Percentiles rank a stretch among this genome's conserved stretches.
Conservation (phyloP, 2,329 filamentous ascomycete genomes). For the Ilyonectria destructans region DNA sequence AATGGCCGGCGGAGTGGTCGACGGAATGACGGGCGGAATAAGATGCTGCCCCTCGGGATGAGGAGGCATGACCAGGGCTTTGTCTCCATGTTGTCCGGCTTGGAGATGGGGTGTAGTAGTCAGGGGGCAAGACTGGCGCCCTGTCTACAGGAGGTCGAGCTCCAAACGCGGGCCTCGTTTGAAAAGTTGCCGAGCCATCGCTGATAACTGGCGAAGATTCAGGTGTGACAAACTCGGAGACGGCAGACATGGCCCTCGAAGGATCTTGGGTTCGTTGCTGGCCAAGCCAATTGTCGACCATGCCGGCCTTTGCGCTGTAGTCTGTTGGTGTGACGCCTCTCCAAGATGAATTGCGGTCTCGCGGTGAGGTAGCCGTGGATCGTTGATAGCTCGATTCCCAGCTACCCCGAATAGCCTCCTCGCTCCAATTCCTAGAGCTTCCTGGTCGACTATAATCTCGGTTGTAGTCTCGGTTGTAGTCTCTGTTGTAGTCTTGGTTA, state of each 20-base stretch:
- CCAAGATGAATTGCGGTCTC: slow-evolving; percentile 38
- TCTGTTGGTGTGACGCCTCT: slow-evolving; percentile 36
- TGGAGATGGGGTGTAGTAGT: slow-evolving; percentile 37
- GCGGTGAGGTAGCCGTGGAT: slow-evolving; percentile 42
- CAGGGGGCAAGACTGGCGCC: slow-evolving; percentile 29
- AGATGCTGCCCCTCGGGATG: slow-evolving; percentile 35
- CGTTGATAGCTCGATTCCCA: slow-evolving; percentile 46
- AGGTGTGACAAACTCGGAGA: slow-evolving; percentile 46
- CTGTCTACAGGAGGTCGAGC: slow-evolving; percentile 35
- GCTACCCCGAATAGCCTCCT: slow-evolving; percentile 48
- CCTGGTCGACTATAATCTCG: slow-evolving; percentile 36
- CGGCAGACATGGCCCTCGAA: slow-evolving; percentile 36
- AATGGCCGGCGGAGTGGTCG: neutral
- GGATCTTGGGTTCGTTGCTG: slow-evolving; percentile 43
- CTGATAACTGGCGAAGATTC: slow-evolving; percentile 48
- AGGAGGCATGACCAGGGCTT: slow-evolving; percentile 25
- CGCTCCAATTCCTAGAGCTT: slow-evolving; percentile 50
- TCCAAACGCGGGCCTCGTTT: slow-evolving; percentile 21
- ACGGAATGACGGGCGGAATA: slow-evolving; percentile 15
- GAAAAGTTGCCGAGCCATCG: slow-evolving; percentile 46
- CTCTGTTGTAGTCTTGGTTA: neutral
- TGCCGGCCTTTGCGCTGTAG: slow-evolving; percentile 40
- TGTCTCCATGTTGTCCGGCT: slow-evolving; percentile 18
- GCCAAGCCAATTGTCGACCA: slow-evolving; percentile 48
- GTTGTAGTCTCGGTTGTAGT: slow-evolving; percentile 3